phyloP scores from a whole-genome alignment of 208 protist species.

The Naegleria gruberi region DNA sequence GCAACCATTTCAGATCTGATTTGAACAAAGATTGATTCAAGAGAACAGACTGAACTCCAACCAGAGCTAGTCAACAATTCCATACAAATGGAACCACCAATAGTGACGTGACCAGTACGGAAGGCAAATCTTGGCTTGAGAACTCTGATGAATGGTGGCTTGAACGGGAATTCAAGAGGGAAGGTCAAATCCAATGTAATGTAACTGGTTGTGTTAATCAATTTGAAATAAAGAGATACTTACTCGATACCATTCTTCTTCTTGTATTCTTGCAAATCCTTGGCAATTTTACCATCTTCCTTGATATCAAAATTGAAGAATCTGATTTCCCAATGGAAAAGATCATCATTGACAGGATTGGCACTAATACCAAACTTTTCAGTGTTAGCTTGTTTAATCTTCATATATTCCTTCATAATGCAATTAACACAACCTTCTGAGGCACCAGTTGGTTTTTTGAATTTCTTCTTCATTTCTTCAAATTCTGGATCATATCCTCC shows the following conservation, averaged over 20 bases:
- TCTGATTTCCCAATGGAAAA: slow-evolving; percentile 49
- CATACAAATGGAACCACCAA: slow-evolving; percentile 54
- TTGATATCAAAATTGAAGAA: slow-evolving; percentile 48
- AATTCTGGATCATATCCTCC: slow-evolving; percentile 24
- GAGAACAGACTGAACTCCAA: slow-evolving; percentile 45
- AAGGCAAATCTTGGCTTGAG: slow-evolving; percentile 41
- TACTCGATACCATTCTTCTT: neutral
- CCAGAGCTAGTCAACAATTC: slow-evolving; percentile 48
- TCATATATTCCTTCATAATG: slow-evolving; percentile 33
- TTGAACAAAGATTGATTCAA: slow-evolving; percentile 42
- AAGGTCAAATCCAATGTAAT: slow-evolving; percentile 42
- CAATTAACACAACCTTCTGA: slow-evolving; percentile 27
- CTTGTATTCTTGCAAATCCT: slow-evolving; percentile 35
- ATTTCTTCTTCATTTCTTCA: slow-evolving; percentile 26
- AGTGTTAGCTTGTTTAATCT: slow-evolving; percentile 13
- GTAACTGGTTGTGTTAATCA: neutral
- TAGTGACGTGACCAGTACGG: slow-evolving; percentile 45
- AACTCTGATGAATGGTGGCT: slow-evolving; percentile 48
- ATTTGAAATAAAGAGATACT: neutral
- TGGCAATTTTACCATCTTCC: slow-evolving; percentile 19
- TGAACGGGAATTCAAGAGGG: slow-evolving; percentile 39
- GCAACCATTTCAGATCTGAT: slow-evolving; percentile 41
- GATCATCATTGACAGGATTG: slow-evolving; percentile 39
- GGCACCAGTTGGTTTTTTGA: slow-evolving; percentile 20
- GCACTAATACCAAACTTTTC: slow-evolving; percentile 38